These are phyloP conservation scores for Boechera retrofracta DNA, from an alignment of 345 rosid genomes.

Conservation along the genomic window DNA sequence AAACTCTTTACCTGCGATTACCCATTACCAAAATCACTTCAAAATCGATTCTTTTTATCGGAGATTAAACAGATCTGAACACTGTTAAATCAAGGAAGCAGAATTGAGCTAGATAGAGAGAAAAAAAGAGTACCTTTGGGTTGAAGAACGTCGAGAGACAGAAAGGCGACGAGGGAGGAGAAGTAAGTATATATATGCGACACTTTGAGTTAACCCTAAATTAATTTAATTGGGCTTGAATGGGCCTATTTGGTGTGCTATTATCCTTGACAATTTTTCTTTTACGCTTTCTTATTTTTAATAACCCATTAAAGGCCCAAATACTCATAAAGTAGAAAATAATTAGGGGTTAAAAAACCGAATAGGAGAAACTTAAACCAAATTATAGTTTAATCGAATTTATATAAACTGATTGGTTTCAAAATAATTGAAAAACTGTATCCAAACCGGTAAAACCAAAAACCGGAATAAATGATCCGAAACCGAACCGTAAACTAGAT, in stretches of 20 bases:
- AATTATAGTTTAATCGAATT: too few species aligned
- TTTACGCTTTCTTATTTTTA: background rate
- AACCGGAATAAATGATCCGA: too few species aligned
- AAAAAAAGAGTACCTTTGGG: slow-evolving; percentile 23
- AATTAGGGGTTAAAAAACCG: too few species aligned
- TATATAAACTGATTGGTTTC: background rate
- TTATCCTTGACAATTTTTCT: too few species aligned
- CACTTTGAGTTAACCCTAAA: slow-evolving; percentile 38
- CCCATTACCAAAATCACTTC: background rate
- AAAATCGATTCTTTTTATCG: background rate
- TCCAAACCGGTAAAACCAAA: too few species aligned
- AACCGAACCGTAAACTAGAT: background rate
- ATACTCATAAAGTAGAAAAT: too few species aligned
- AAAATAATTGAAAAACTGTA: too few species aligned
- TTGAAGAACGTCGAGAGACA: slow-evolving; percentile 38
- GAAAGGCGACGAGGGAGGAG: slow-evolving; percentile 23
- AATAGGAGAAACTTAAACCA: too few species aligned
- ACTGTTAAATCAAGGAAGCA: background rate
- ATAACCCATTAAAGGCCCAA: background rate
- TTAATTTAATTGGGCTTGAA: background rate
- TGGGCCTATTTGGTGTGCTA: slow-evolving; percentile 8
- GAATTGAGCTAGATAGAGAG: background rate
- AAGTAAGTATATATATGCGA: slow-evolving; percentile 28
- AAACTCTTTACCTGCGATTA: slow-evolving; percentile 35
- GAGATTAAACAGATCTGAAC: slow-evolving; percentile 3